phyloP scores from a whole-genome alignment of 1,139 yeast genomes.

The Taiozyma onychis region DNA sequence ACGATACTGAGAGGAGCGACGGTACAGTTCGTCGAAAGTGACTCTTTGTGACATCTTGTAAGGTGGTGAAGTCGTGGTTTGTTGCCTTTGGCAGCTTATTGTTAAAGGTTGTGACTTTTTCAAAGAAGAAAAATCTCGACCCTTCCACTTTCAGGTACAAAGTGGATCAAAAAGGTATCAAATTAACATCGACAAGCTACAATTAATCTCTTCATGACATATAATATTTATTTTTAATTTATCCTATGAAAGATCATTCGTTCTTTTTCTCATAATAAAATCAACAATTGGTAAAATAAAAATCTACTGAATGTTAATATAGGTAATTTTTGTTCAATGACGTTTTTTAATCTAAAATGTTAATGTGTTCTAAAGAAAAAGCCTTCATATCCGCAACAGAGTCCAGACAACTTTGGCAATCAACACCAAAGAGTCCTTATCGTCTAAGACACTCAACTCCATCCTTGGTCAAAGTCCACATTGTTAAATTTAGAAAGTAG shows the following conservation, averaged over 20 bases:
- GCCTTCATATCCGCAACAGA: background rate
- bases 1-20: conserved; percentile 79
- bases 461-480: background rate
- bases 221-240: conserved; percentile 6
- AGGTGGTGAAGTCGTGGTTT: background rate
- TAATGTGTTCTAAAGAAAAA: background rate
- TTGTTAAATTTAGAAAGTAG: conserved; percentile 54
- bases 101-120: background rate
- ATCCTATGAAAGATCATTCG: conserved; percentile 1
- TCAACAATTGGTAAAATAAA: background rate
- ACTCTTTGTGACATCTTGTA: conserved; percentile 27
- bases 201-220: conserved; percentile 2
- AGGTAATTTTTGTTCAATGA: background rate
- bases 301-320: background rate
- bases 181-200: background rate
- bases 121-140: too few relatives aligned
- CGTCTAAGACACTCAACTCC: conserved; percentile 1
- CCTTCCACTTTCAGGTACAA: background rate
- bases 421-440: conserved; percentile 1
- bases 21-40: conserved; percentile 76
- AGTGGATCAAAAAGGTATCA: too few relatives aligned
- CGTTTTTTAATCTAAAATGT: background rate
- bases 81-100: background rate
- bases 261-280: background rate
- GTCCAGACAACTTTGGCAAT: background rate